Base-by-base conservation (phyloP, 2,329 filamentous ascomycete genomes). In the Aspergillus proliferans region DNA sequence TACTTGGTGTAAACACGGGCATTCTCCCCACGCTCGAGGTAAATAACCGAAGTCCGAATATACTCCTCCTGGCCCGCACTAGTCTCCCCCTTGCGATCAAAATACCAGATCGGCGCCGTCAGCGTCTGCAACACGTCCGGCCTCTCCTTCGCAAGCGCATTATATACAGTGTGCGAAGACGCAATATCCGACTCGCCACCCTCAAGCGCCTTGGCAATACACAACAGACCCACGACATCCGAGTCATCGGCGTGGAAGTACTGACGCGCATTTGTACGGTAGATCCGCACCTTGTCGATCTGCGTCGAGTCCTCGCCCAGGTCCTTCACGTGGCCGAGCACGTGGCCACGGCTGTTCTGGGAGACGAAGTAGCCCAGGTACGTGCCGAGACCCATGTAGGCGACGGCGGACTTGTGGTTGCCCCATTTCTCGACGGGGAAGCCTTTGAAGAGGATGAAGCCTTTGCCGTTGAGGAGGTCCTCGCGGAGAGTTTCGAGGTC, bases 271-370 rank as follows among this genome's bases (percentile, higher is more conserved):
- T 89, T 88, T 2, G 90, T 95, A 55, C 90, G 81, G 74, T 95
- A 95, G 70, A 95, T 95, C 59, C 90, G 85, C 52, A 95, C 88
- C 59, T 84, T 86, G 72, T 94, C 86, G 60, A 89, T 94, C 71
- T 90, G 84, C 4, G 77, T 81, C 22, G 85, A 77, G 66, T 94
- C 88, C 57, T 91, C 89, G 42, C 88, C 87, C 3, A 93, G 79
- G 69, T 94, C 89, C 71, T 94, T 92, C 59, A 94, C 89, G 67
- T 95, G 89, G 6, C 89, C 89, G 1, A 95, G 80, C 8, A 94
- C 87, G 70, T 94, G 89, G 41, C 89, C 89, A 15, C 83, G 81
- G 15, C 85, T 84, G 72, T 95, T 95, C 64, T 95, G 90, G 21
- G 83, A 87, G 38, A 95, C 82, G 55, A 93, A 92, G 74, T 94